Base-by-base conservation (phyloP, 352 stramenopile species). In the Globisporangium recalcitrans region DNA sequence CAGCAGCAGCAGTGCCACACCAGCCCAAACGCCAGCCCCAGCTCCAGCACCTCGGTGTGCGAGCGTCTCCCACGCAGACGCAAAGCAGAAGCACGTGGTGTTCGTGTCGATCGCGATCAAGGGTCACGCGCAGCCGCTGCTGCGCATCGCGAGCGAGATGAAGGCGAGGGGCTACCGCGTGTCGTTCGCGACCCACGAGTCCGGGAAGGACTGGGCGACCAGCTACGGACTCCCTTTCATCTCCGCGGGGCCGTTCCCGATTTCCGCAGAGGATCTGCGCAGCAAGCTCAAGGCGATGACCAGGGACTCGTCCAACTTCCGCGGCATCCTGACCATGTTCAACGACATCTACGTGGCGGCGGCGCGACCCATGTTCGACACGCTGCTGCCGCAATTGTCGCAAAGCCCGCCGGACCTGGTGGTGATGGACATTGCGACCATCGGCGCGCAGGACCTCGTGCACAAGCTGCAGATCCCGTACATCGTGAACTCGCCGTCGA, bases 321-420 rank as follows among this genome's bases (percentile, higher is more conserved):
- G 84, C 52, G 84, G 84, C 44, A 92, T 95, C 70, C 62, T 95
- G 42, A 92, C 82, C 63, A 93, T 95, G 80, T 91, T 95, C 69
- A 93, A 86, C 69, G 86, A 95, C 58, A 88, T 94, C 42, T 94
- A 92, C 72, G 74, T 93, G 11, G 78, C 77, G 13, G 82, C 85
- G 3, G 84, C 81, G 14, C 78, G 77, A 0, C 82, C 84, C 10
- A 93, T 96, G 82, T 95, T 82, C 62, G 79, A 91, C 34, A 76
- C 80, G 6, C 60, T 96, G 21, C 58, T 90, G 29, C 70, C 75
- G 16, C 74, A 87, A 5, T 49, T 93, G 4, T 34, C 72, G 6
- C 58, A 40, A 19, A 66, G 63, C 5, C 67, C 49, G n/a, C 82
- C 86, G 2, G 80, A 89, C 42, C 60, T 96, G 44, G 68, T 96